Conservation (phyloP, 2,329 filamentous ascomycete species). For the Phaeosphaeriaceae sp. region DNA sequence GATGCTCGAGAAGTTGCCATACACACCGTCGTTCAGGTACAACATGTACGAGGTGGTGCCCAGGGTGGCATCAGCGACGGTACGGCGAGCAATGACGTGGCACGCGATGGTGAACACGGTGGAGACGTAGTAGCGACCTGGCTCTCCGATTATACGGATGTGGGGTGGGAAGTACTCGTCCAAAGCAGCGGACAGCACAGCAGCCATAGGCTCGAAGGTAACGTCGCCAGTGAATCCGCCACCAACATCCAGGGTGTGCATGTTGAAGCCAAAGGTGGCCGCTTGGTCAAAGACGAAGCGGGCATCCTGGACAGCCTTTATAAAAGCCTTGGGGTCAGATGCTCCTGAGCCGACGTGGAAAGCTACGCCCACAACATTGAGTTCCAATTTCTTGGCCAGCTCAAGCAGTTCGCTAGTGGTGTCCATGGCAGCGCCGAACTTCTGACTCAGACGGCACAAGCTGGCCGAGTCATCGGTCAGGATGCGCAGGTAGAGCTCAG, state of each 20-base stretch:
- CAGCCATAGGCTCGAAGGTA: slow-evolving; percentile 90
- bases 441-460: slow-evolving; percentile 93
- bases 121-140: slow-evolving; percentile 94
- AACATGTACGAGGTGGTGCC: slow-evolving; percentile 86
- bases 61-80: slow-evolving; percentile 74
- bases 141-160: slow-evolving; percentile 91
- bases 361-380: slow-evolving; percentile 94
- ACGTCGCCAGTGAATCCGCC: slow-evolving; percentile 92
- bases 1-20: slow-evolving; percentile 98
- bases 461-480: slow-evolving; percentile 95
- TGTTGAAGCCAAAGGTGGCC: slow-evolving; percentile 74
- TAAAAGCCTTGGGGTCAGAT: slow-evolving; percentile 89
- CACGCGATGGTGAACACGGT: slow-evolving; percentile 93
- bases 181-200: slow-evolving; percentile 78
- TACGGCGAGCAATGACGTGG: slow-evolving; percentile 94
- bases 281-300: slow-evolving; percentile 89
- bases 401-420: slow-evolving; percentile 78
- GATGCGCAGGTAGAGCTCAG: slow-evolving; percentile 93
- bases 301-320: slow-evolving; percentile 89
- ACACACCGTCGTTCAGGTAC: slow-evolving; percentile 96
- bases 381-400: slow-evolving; percentile 79
- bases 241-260: slow-evolving; percentile 91
- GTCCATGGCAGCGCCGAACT: slow-evolving; percentile 93
- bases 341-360: slow-evolving; percentile 98
- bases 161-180: slow-evolving; percentile 87